Evolutionary conservation across 345 rosid genomes (phyloP).

Genomic region (Turnera subulata): DNA sequence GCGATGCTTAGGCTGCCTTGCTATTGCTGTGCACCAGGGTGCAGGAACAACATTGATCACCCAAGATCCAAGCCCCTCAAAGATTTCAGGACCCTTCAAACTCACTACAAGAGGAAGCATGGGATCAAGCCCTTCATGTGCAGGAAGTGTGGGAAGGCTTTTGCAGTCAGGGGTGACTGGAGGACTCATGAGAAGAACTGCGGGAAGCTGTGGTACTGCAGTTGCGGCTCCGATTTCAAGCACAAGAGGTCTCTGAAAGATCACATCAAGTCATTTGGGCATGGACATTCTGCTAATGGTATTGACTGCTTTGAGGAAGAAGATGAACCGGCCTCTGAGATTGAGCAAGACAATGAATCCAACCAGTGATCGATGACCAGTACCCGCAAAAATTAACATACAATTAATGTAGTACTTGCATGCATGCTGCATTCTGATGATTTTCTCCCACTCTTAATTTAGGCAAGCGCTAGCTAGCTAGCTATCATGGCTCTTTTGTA

Average conservation of each 20-base stretch:
- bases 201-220: conserved; percentile 94
- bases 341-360: conserved; percentile 54
- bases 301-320: conserved; percentile 61
- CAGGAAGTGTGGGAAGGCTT: conserved; percentile 86
- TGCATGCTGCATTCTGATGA: too few species aligned
- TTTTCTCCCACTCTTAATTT: too few species aligned
- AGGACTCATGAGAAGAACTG: conserved; percentile 99
- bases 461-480: not conserved
- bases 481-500: not conserved
- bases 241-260: conserved; percentile 95
- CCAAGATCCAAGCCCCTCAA: conserved; percentile 86
- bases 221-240: conserved; percentile 93
- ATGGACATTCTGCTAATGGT: conserved; percentile 71
- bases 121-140: conserved; percentile 93
- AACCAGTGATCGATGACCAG: conserved; percentile 29
- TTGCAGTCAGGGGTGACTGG: conserved; percentile 98
- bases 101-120: conserved; percentile 95
- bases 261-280: conserved; percentile 82
- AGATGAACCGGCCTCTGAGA: conserved; percentile 71
- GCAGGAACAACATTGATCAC: conserved; percentile 92
- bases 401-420: too few species aligned
- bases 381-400: too few species aligned
- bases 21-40: conserved; percentile 92
- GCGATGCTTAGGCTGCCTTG: conserved; percentile 94
- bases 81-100: conserved; percentile 97